Conservation (phyloP, 257 asterid genomes). For the Verbena officinalis region DNA sequence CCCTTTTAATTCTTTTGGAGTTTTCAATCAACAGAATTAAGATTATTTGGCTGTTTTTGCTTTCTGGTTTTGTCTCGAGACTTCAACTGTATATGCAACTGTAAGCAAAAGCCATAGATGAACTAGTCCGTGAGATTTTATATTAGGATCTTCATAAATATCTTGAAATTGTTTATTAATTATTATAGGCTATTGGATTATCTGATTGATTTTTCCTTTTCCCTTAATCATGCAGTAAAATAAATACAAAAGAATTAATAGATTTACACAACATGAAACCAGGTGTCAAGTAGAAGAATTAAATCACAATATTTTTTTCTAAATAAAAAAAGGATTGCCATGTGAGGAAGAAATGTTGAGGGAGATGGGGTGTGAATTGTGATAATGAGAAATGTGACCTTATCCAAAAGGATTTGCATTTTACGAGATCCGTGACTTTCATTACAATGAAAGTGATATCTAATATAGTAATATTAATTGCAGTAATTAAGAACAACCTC, state of each 20-base stretch:
- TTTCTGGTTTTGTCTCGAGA: no score
- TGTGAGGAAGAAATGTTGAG: conserved; percentile 12
- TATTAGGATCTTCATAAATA: conserved; percentile 18
- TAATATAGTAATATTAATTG: no score
- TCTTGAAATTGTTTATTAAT: conserved; percentile 15
- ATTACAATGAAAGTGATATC: conserved; percentile 24
- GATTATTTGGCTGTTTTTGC: background rate
- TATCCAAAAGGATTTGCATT: conserved; percentile 32
- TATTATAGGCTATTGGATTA: no score
- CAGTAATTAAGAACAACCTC: no score
- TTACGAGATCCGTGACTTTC: conserved; percentile 30
- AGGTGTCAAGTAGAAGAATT: no score
- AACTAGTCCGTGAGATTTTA: conserved; percentile 4
- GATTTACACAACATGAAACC: no score
- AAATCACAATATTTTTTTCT: no score
- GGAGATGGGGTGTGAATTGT: conserved; percentile 19
- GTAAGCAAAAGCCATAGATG: conserved; percentile 20
- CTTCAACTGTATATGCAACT: background rate
- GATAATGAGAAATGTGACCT: conserved; percentile 10
- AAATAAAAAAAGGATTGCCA: background rate
- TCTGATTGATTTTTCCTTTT: no score
- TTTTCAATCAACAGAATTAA: background rate
- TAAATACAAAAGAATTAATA: no score
- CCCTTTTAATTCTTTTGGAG: conserved; percentile 28
- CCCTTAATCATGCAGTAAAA: no score